These are phyloP conservation scores for Pelargonium australe DNA, from an alignment of 441 rosid species.

Conservation along the genomic window DNA sequence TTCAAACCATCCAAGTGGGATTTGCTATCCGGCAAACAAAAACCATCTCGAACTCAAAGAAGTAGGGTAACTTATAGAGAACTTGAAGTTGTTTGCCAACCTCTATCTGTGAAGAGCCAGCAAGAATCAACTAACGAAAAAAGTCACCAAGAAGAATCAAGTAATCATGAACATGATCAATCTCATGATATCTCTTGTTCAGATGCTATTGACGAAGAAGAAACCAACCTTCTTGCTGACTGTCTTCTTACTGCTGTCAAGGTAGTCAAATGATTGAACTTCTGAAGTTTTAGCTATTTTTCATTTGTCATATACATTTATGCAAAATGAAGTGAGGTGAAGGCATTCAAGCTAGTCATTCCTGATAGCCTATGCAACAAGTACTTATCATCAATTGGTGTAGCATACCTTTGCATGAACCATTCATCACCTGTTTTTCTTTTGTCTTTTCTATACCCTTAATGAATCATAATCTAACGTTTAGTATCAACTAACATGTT, in stretches of 20 bases:
- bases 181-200: constrained; percentile 35
- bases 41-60: constrained; percentile 34
- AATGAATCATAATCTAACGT: not conserved
- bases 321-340: too few relatives aligned
- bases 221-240: constrained; percentile 53
- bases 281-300: not conserved
- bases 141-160: constrained; percentile 28
- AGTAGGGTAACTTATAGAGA: constrained; percentile 29
- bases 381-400: too few relatives aligned
- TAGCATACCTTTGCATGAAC: not conserved
- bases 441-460: not conserved
- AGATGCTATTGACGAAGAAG: constrained; percentile 43
- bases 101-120: constrained; percentile 32
- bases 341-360: not conserved
- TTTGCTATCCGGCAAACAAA: constrained; percentile 43
- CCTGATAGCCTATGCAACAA: not conserved
- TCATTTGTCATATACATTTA: constrained; percentile 12
- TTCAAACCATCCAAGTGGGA: constrained; percentile 75
- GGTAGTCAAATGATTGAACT: constrained; percentile 33
- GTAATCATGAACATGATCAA: constrained; percentile 23
- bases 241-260: constrained; percentile 87
- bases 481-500: not conserved
- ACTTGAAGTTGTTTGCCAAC: constrained; percentile 29
- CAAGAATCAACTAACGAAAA: constrained; percentile 39
- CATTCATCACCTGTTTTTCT: not conserved